A percentile compares a stretch with the other conserved stretches of the same genome.
These are phyloP conservation scores for Rosa multiflora DNA, from an alignment of 306 rosid genomes.

Conservation along the genomic window DNA sequence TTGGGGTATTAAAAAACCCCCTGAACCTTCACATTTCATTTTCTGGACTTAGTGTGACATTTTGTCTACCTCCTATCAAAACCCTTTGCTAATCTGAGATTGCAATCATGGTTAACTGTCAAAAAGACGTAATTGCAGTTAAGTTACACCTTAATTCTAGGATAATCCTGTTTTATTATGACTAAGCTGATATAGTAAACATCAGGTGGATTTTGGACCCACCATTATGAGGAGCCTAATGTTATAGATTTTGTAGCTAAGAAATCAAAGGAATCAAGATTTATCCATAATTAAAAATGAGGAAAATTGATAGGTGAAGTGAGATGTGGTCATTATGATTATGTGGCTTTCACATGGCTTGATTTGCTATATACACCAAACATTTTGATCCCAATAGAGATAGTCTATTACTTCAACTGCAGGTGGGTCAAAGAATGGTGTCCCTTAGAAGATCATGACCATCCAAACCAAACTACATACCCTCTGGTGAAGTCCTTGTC, in stretches of 20 bases:
- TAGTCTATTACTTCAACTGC: conserved; percentile 77
- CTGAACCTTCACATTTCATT: conserved; percentile 26
- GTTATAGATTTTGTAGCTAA: conserved; percentile 43
- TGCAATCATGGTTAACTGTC: conserved; percentile 41
- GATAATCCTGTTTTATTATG: conserved; percentile 43
- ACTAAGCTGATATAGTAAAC: conserved; percentile 57
- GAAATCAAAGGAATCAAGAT: conserved; percentile 45
- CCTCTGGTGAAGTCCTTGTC: conserved; percentile 47
- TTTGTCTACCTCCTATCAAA: conserved; percentile 26
- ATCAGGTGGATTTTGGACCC: conserved; percentile 68
- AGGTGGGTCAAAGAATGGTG: conserved; percentile 69
- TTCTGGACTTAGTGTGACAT: conserved; percentile 33
- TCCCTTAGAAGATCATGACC: conserved; percentile 46
- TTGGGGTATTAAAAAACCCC: conserved; percentile 28
- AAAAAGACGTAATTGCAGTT: conserved; percentile 50
- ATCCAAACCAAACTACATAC: conserved; percentile 26
- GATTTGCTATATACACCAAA: conserved; percentile 40
- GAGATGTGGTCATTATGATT: conserved; percentile 25
- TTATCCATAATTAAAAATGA: conserved; percentile 32
- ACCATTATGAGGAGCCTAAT: conserved; percentile 17
- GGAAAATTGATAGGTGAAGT: conserved; percentile 39
- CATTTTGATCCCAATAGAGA: conserved; percentile 54
- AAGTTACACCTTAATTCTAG: conserved; percentile 56
- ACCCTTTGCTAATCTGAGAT: conserved; percentile 26
- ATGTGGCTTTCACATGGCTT: conserved; percentile 59